Evolutionary conservation across 768 basidiomycete genomes (phyloP).

Genomic region (Cystofilobasidium bisporidii): DNA sequence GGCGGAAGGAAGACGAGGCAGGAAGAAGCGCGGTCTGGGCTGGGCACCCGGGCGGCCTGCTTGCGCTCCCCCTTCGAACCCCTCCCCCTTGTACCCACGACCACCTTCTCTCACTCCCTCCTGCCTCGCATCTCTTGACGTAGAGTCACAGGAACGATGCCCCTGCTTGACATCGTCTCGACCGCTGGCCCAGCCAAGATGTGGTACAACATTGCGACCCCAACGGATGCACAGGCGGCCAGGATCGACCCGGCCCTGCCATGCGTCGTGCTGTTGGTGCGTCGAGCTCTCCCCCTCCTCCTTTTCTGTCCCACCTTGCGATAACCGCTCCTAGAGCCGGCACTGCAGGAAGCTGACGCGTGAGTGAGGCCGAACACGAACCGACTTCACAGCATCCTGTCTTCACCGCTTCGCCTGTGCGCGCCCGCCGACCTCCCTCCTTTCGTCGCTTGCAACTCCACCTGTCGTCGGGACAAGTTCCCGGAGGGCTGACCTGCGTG

Average conservation of each 20-base stretch:
- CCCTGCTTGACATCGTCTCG: constrained; percentile 10
- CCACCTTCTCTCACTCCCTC: not conserved
- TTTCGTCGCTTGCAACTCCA: too few relatives aligned
- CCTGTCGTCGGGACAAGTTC: too few relatives aligned
- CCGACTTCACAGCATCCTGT: constrained; percentile 1
- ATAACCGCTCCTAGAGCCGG: too few relatives aligned
- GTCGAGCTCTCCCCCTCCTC: not conserved
- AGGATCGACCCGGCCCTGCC: not conserved
- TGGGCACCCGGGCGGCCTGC: too few relatives aligned
- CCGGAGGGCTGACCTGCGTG: too few relatives aligned
- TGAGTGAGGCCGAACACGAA: too few relatives aligned
- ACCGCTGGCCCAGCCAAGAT: constrained; percentile 9
- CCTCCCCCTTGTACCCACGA: too few relatives aligned
- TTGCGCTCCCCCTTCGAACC: too few relatives aligned
- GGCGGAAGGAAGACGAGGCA: too few relatives aligned
- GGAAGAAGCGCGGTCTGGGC: too few relatives aligned
- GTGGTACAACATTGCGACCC: constrained; percentile 17
- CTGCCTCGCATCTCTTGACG: not conserved
- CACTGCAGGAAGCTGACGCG: too few relatives aligned
- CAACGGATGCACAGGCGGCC: not conserved
- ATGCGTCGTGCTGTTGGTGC: not conserved
- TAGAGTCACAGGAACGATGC: not conserved
- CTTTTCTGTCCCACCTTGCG: not conserved
- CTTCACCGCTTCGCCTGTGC: constrained; percentile 3
- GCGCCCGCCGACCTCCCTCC: too few relatives aligned